Evolutionary conservation across 192 early-diverging fungal species (phyloP).

Genomic region (Pilaira anomala): DNA sequence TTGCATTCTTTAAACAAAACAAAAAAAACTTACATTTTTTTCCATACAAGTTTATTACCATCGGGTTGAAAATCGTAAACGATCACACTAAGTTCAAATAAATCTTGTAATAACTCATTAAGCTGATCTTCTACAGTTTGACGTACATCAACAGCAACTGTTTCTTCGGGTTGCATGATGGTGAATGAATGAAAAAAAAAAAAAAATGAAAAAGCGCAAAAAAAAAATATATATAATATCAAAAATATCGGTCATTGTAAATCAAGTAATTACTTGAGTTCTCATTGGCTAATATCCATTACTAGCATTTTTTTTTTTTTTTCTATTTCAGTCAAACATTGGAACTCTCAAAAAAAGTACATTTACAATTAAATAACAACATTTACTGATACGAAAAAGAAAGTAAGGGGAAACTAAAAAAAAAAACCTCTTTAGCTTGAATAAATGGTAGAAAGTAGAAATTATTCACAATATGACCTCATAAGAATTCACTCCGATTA

Average conservation of each 20-base stretch:
- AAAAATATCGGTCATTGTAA: not conserved
- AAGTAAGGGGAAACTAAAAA: no score
- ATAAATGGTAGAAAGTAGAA: no score
- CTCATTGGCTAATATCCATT: no score
- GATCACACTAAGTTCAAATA: conserved; percentile 50
- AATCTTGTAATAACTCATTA: conserved; percentile 45
- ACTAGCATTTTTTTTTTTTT: no score
- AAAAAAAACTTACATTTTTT: conserved; percentile 44
- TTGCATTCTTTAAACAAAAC: no score
- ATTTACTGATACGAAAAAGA: no score
- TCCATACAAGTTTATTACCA: conserved; percentile 42
- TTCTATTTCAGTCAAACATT: no score
- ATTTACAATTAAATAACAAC: no score
- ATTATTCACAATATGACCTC: no score
- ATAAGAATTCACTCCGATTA: no score
- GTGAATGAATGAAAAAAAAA: not conserved
- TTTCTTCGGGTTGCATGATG: conserved; percentile 16
- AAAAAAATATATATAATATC: conserved; percentile 1
- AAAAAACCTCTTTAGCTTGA: no score
- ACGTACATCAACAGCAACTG: conserved; percentile 3
- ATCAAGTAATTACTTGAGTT: not conserved
- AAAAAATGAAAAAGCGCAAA: not conserved
- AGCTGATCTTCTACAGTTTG: conserved; percentile 42
- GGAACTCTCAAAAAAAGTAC: no score
- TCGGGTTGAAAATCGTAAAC: conserved; percentile 56